phyloP scores from a whole-genome alignment of 306 rosid genomes.

The Castanospermum australe region DNA sequence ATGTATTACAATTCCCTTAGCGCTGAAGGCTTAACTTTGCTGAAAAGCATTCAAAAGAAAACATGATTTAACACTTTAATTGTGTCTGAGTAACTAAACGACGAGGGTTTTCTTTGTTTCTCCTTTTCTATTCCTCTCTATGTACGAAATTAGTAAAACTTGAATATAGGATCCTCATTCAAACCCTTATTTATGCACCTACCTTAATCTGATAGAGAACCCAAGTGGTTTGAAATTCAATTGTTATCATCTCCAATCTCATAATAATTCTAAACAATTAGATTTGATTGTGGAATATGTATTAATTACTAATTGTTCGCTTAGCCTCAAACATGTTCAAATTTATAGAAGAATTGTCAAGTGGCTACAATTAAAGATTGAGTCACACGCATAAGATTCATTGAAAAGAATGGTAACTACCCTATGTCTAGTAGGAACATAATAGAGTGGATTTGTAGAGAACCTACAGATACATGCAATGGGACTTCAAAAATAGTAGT shows the following conservation, averaged over 20 bases:
- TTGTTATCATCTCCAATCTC: not conserved
- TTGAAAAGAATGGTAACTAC: not conserved
- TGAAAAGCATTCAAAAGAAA: conserved; percentile 20
- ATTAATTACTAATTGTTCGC: not conserved
- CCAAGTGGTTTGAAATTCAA: not conserved
- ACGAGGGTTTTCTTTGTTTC: conserved; percentile 5
- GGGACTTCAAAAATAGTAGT: not conserved
- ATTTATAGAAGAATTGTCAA: not conserved
- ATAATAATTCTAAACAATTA: not conserved
- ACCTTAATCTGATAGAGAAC: not conserved
- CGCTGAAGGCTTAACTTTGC: conserved; percentile 2
- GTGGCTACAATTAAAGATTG: not conserved
- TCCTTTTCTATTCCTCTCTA: not conserved
- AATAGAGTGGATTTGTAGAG: not conserved
- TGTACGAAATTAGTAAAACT: not conserved
- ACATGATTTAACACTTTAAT: conserved; percentile 16
- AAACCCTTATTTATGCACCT: not conserved
- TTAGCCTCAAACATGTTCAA: not conserved
- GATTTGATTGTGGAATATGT: not conserved
- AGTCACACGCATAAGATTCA: conserved; percentile 18
- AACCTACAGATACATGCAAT: not conserved
- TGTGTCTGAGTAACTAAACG: conserved; percentile 11
- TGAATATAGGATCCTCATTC: not conserved
- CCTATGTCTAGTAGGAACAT: not conserved
- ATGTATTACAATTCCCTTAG: not conserved